These are phyloP conservation scores for Trifolium subterraneum DNA, from an alignment of 306 rosid species.

Conservation along the genomic window DNA sequence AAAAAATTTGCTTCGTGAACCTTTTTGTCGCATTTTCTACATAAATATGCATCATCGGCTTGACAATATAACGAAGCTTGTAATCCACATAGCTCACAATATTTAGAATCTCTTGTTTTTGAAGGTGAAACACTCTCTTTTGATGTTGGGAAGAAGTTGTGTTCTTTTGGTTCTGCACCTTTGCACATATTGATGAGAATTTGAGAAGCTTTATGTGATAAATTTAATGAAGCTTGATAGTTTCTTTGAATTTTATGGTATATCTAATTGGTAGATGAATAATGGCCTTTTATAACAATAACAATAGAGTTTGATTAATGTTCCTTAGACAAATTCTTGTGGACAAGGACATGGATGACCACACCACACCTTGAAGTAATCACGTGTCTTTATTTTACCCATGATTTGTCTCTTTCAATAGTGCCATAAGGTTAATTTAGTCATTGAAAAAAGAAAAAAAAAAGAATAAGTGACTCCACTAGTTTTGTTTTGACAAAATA, in stretches of 20 bases:
- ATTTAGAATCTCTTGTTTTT: conserved; percentile 21
- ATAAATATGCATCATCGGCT: conserved; percentile 83
- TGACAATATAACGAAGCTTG: conserved; percentile 74
- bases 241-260: conserved; percentile 31
- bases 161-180: conserved; percentile 54
- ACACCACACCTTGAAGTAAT: conserved; percentile 46
- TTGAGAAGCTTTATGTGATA: conserved; percentile 11
- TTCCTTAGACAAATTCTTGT: conserved; percentile 33
- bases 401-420: conserved; percentile 23
- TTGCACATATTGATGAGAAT: conserved; percentile 58
- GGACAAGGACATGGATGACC: conserved; percentile 51
- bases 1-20: conserved; percentile 86
- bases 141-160: background rate
- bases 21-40: conserved; percentile 72
- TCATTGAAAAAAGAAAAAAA: background rate
- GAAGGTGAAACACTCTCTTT: conserved; percentile 31
- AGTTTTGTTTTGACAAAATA: conserved; percentile 51
- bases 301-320: conserved; percentile 4
- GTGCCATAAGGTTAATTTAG: conserved; percentile 29
- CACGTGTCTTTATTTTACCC: conserved; percentile 36
- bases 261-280: conserved; percentile 22
- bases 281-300: conserved; percentile 40
- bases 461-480: conserved; percentile 46
- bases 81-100: conserved; percentile 72
- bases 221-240: conserved; percentile 15